phyloP scores from a whole-genome alignment of 108 stramenopile species.

The Pseudonitzschia multiseries region DNA sequence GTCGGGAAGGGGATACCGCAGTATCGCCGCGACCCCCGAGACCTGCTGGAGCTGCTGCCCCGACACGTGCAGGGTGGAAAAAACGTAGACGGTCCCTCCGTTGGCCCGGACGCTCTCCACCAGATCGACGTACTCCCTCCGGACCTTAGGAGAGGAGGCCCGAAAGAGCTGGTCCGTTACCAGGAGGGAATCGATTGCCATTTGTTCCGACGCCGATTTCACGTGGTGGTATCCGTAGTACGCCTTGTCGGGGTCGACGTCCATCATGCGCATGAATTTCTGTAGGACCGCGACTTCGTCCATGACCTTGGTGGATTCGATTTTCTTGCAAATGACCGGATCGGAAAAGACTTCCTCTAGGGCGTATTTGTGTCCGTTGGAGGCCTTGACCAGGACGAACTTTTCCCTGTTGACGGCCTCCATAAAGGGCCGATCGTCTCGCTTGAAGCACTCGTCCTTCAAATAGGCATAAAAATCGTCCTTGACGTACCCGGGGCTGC shows the following conservation, averaged over 20 bases:
- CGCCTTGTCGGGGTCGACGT: conserved; percentile 88
- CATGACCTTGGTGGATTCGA: conserved; percentile 90
- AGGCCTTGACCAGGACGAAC: conserved; percentile 91
- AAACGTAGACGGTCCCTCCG: conserved; percentile 89
- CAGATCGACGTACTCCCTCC: conserved; percentile 83
- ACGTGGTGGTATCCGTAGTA: conserved; percentile 93
- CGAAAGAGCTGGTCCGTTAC: conserved; percentile 94
- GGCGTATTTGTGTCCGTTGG: conserved; percentile 94
- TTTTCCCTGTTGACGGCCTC: conserved; percentile 84
- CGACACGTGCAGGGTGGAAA: conserved; percentile 90
- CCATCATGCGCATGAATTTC: conserved; percentile 90
- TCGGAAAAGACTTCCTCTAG: conserved; percentile 93
- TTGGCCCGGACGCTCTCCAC: conserved; percentile 84
- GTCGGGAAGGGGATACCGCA: conserved; percentile 87
- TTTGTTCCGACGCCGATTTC: conserved; percentile 75
- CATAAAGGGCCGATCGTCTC: conserved; percentile 80
- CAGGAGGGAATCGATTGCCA: conserved; percentile 90
- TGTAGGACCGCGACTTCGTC: conserved; percentile 89
- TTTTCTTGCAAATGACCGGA: conserved; percentile 71
- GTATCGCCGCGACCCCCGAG: conserved; percentile 92
- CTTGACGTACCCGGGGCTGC: conserved; percentile 92
- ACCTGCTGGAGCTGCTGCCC: conserved; percentile 94
- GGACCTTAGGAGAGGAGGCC: conserved; percentile 56
- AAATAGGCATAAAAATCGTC: conserved; percentile 93
- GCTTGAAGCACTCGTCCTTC: conserved; percentile 62